Evolutionary conservation across 768 basidiomycete genomes (phyloP).

Genomic region (Naganishia vishniacii): DNA sequence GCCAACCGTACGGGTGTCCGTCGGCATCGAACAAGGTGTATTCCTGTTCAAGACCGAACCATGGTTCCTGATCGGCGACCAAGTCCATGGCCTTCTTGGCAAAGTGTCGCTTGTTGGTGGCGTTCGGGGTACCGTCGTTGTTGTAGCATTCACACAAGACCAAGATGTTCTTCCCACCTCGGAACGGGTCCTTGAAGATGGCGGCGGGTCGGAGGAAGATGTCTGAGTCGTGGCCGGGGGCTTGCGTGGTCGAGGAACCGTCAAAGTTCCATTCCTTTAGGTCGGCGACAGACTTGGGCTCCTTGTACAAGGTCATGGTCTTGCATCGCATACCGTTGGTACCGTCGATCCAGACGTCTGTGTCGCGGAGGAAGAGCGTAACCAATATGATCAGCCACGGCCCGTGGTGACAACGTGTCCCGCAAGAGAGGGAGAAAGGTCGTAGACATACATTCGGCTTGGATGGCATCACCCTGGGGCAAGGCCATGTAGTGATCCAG

Average conservation of each 20-base stretch:
- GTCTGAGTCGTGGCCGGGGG: conserved; percentile 90
- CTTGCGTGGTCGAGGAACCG: conserved; percentile 95
- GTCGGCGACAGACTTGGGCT: conserved; percentile 77
- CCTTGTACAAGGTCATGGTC: conserved; percentile 89
- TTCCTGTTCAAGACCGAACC: conserved; percentile 99
- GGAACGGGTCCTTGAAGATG: conserved; percentile 99
- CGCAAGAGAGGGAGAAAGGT: not conserved
- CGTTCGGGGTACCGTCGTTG: conserved; percentile 96
- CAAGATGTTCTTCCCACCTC: conserved; percentile 93
- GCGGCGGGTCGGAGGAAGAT: conserved; percentile 95
- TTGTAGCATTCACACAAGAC: conserved; percentile 97
- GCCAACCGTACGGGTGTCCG: conserved; percentile 88
- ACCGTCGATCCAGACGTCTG: conserved; percentile 98
- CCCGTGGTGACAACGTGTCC: not conserved
- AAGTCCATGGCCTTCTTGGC: conserved; percentile 93
- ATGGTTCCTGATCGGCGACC: conserved; percentile 66
- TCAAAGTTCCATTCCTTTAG: conserved; percentile 99
- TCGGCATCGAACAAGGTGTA: conserved; percentile 95
- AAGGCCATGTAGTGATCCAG: conserved; percentile 84
- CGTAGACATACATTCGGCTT: conserved; percentile 62
- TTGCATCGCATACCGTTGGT: conserved; percentile 91
- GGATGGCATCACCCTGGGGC: conserved; percentile 81
- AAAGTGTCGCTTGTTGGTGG: conserved; percentile 89
- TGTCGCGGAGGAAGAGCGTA: conserved; percentile 21
- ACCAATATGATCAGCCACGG: not conserved